Percentiles rank a stretch among this genome's conserved stretches.
Evolutionary conservation across 352 stramenopile species (phyloP).

Genomic region (Phytophthora syringae): DNA sequence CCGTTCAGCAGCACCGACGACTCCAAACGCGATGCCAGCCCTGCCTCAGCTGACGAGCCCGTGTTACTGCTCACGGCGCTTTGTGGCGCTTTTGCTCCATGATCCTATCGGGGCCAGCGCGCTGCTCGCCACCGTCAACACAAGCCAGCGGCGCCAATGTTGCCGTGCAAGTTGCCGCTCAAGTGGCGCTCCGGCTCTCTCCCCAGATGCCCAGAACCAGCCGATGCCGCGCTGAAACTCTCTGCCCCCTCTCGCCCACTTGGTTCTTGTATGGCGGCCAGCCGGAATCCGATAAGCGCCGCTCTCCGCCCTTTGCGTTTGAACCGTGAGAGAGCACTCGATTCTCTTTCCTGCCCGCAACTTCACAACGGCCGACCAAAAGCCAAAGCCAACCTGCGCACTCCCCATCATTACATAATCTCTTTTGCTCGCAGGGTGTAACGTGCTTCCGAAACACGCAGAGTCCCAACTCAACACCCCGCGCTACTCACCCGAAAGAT

Average conservation of each 20-base stretch:
- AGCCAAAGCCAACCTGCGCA: conserved; percentile 22
- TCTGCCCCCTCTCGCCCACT: conserved; percentile 11
- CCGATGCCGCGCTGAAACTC: conserved; percentile 31
- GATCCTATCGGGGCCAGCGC: conserved; percentile 4
- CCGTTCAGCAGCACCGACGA: neutral
- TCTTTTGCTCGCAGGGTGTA: conserved; percentile 60
- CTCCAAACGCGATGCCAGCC: too few relatives aligned
- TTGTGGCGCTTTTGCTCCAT: conserved; percentile 1
- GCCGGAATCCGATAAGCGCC: conserved; percentile 43
- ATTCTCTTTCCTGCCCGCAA: conserved; percentile 24
- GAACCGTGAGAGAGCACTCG: conserved; percentile 8
- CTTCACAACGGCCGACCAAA: conserved; percentile 38
- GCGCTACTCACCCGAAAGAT: conserved; percentile 23
- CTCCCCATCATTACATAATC: conserved; percentile 81
- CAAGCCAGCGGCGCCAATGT: neutral
- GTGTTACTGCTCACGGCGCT: conserved; percentile 9
- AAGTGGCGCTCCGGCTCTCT: conserved; percentile 35
- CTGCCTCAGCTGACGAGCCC: conserved; percentile 1
- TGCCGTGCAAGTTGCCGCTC: conserved; percentile 23
- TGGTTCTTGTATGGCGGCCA: conserved; percentile 18
- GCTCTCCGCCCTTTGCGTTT: conserved; percentile 27
- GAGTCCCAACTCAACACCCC: conserved; percentile 3
- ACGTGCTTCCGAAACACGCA: conserved; percentile 33
- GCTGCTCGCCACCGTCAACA: conserved; percentile 1
- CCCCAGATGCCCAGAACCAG: conserved; percentile 32